Evolutionary conservation across 73 alveolate genomes (phyloP).

Genomic region (Stentor roeselii): DNA sequence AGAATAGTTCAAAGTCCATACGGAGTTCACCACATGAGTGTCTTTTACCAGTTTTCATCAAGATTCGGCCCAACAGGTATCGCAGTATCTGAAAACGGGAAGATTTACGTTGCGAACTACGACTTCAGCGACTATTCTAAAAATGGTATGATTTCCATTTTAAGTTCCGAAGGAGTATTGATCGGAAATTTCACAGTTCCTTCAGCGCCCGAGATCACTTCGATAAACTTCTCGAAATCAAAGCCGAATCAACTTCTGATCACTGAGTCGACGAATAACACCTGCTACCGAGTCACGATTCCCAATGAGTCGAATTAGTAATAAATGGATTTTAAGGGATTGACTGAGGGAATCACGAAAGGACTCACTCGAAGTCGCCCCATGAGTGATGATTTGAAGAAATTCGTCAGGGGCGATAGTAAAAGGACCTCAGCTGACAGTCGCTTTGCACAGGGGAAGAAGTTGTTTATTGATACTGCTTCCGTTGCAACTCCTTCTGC

Average conservation of each 20-base stretch:
- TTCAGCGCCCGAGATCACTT: constrained; percentile 64
- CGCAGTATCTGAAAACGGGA: constrained; percentile 73
- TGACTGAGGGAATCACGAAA: too few species aligned
- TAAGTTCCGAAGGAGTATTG: constrained; percentile 62
- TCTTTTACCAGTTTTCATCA: constrained; percentile 90
- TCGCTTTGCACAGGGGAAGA: too few species aligned
- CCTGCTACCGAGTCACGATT: constrained; percentile 8
- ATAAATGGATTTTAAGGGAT: neutral
- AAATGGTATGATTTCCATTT: constrained; percentile 75
- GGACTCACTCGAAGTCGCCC: too few species aligned
- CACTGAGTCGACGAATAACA: constrained; percentile 16
- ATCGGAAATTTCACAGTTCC: constrained; percentile 32
- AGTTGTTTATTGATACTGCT: too few species aligned
- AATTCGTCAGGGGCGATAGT: too few species aligned
- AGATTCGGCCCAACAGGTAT: constrained; percentile 97
- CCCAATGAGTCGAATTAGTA: neutral
- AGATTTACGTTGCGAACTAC: constrained; percentile 78
- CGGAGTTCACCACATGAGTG: constrained; percentile 88
- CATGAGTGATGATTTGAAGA: too few species aligned
- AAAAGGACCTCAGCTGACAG: too few species aligned
- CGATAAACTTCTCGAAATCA: constrained; percentile 56
- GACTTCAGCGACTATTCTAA: constrained; percentile 74
- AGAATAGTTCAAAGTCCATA: constrained; percentile 85
- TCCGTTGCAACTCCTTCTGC: too few species aligned
- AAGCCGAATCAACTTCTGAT: constrained; percentile 15